A percentile compares a stretch with the other conserved stretches of the same genome.
Conservation (phyloP, 306 rosid species). For the Boehmeria nivea region DNA sequence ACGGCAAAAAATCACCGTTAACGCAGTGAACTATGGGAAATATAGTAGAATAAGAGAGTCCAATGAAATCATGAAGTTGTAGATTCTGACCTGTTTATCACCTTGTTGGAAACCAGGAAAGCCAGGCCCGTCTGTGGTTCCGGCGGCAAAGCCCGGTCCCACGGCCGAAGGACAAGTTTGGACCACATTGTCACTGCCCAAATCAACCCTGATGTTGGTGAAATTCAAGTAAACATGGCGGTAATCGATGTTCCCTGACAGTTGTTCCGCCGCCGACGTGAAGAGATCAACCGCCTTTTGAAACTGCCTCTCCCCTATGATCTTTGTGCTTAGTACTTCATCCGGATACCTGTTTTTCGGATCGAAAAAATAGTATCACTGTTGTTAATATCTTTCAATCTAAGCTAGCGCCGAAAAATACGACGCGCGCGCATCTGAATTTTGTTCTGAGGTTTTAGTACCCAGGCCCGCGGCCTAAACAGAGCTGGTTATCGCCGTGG, state of each 20-base stretch:
- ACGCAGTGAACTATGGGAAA: background rate
- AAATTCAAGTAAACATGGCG: conserved; percentile 64
- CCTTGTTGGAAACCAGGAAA: conserved; percentile 79
- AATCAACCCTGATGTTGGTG: conserved; percentile 52
- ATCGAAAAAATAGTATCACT: background rate
- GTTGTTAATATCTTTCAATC: too few species aligned
- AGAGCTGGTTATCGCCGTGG: conserved; percentile 62
- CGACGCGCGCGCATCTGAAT: background rate
- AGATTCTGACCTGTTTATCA: conserved; percentile 46
- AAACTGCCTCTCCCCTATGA: conserved; percentile 75
- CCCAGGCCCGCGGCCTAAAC: conserved; percentile 86
- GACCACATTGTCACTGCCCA: conserved; percentile 38
- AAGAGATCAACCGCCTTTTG: conserved; percentile 48
- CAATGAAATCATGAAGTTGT: background rate
- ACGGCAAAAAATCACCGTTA: background rate
- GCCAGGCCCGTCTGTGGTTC: conserved; percentile 91
- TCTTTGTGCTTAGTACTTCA: conserved; percentile 69
- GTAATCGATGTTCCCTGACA: conserved; percentile 52
- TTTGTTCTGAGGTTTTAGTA: conserved; percentile 13
- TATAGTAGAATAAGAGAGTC: background rate
- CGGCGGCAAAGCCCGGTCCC: conserved; percentile 95
- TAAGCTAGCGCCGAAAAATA: too few species aligned
- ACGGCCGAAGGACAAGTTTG: conserved; percentile 83
- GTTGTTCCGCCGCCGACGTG: conserved; percentile 43
- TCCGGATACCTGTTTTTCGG: conserved; percentile 70